Conservation (phyloP, 305 asterid genomes). For the Solanum chacoense region DNA sequence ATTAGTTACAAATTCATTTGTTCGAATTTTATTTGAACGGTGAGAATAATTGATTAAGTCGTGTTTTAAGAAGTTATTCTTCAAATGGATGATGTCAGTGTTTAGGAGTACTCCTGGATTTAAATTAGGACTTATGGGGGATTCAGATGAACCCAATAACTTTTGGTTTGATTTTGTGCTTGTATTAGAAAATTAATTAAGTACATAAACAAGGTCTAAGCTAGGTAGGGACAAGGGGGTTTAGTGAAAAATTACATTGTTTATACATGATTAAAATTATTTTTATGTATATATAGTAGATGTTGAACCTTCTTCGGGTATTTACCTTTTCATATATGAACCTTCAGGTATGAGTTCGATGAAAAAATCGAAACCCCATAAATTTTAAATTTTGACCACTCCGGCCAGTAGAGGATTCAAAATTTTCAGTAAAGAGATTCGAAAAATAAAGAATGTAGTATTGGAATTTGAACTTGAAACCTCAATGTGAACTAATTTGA, state of each 20-base stretch:
- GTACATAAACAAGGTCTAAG: background rate
- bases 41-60: background rate
- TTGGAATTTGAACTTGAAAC: background rate
- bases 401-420: background rate
- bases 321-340: background rate
- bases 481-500: background rate
- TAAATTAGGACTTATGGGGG: background rate
- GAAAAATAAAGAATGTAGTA: background rate
- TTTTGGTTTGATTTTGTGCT: background rate
- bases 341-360: no score
- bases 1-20: background rate
- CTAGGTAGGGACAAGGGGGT: background rate
- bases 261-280: background rate
- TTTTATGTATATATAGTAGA: background rate
- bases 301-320: background rate
- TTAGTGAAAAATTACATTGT: background rate
- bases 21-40: background rate
- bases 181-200: background rate
- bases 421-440: background rate
- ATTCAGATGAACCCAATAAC: background rate
- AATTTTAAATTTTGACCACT: background rate
- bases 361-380: background rate
- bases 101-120: background rate
- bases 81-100: background rate
- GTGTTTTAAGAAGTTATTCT: background rate